These are phyloP conservation scores for Petunia axillaris DNA, from an alignment of 257 asterid genomes.

Conservation along the genomic window DNA sequence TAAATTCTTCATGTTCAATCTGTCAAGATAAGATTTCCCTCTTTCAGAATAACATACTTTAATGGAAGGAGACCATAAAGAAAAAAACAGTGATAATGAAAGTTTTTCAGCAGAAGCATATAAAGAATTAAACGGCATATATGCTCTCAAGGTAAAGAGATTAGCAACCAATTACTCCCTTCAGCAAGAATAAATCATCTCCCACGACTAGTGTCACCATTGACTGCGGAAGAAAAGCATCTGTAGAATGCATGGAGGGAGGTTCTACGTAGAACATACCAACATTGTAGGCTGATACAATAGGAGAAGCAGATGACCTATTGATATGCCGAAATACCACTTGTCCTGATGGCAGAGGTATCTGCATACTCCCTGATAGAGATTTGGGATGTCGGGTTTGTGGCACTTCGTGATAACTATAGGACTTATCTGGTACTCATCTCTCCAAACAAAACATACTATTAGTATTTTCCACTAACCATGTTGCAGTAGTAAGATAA, in stretches of 20 bases:
- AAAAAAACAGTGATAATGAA: not conserved
- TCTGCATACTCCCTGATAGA: slow-evolving; percentile 5
- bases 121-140: not conserved
- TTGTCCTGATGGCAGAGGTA: not conserved
- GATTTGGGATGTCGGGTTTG: not conserved
- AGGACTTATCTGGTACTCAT: slow-evolving; percentile 6
- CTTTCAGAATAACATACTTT: slow-evolving; percentile 20
- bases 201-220: not conserved
- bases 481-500: slow-evolving; percentile 1
- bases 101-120: slow-evolving; percentile 19
- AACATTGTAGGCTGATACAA: slow-evolving; percentile 15
- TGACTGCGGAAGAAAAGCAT: not conserved
- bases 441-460: not conserved
- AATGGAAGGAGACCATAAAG: slow-evolving; percentile 4
- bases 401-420: not conserved
- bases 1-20: slow-evolving; percentile 59
- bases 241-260: slow-evolving; percentile 12
- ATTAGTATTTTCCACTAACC: not conserved
- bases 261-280: not conserved
- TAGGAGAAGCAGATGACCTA: slow-evolving; percentile 10
- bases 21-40: slow-evolving; percentile 38
- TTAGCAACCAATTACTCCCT: not conserved
- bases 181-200: not conserved
- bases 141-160: not conserved
- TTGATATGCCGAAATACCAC: not conserved